phyloP scores from a whole-genome alignment of 2,329 filamentous ascomycete species.

The Aspergillus pseudoglaucus region DNA sequence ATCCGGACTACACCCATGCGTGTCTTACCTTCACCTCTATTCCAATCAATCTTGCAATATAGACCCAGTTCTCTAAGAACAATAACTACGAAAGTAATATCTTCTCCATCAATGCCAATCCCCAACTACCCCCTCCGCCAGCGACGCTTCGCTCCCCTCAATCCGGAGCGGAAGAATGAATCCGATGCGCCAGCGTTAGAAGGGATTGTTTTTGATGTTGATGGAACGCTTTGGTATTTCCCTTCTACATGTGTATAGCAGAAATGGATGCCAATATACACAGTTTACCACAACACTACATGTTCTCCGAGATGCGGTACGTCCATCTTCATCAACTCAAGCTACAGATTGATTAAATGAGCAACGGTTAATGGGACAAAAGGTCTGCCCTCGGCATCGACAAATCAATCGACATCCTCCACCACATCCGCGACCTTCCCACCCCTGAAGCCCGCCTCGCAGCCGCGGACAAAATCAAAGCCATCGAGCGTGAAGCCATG shows the following conservation, averaged over 20 bases:
- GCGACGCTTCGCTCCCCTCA: slow-evolving; percentile 47
- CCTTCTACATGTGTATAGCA: neutral
- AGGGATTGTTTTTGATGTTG: slow-evolving; percentile 80
- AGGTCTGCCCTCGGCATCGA: slow-evolving; percentile 60
- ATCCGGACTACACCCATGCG: too few relatives aligned
- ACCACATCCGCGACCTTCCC: slow-evolving; percentile 74
- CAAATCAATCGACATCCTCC: slow-evolving; percentile 73
- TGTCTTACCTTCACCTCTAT: too few relatives aligned
- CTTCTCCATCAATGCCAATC: slow-evolving; percentile 8
- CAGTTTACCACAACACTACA: slow-evolving; percentile 87
- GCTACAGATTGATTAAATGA: too few relatives aligned
- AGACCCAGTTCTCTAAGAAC: neutral
- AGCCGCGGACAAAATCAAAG: slow-evolving; percentile 68
- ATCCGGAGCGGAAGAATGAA: slow-evolving; percentile 22
- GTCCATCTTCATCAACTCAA: neutral
- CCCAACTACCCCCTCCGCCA: slow-evolving; percentile 20
- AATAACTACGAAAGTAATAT: slow-evolving; percentile 14
- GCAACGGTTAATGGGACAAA: too few relatives aligned
- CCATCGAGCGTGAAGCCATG: slow-evolving; percentile 79
- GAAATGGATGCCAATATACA: slow-evolving; percentile 9
- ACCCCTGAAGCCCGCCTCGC: slow-evolving; percentile 49
- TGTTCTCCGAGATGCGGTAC: slow-evolving; percentile 82
- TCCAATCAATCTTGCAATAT: neutral
- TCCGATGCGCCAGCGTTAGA: slow-evolving; percentile 41
- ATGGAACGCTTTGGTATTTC: slow-evolving; percentile 77